These are phyloP conservation scores for Pseudogymnoascus sp. DNA, from an alignment of 2,329 filamentous ascomycete genomes.

Conservation along the genomic window DNA sequence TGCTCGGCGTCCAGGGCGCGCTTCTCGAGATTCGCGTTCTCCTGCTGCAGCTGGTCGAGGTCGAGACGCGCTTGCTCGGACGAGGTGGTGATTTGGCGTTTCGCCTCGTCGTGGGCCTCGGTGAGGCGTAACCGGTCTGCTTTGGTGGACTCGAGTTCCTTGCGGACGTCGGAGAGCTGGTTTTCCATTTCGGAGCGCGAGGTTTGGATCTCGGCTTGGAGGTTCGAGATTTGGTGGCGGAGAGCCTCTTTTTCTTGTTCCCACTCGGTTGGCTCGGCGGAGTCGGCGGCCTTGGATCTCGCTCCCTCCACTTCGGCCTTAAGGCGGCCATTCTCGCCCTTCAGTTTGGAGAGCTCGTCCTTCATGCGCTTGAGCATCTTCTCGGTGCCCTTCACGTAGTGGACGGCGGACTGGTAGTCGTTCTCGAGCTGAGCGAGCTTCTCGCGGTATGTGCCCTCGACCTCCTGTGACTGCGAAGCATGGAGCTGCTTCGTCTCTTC, in stretches of 20 bases:
- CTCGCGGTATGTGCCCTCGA: slow-evolving; percentile 84
- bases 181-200: slow-evolving; percentile 64
- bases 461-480: slow-evolving; percentile 74
- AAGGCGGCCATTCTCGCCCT: slow-evolving; percentile 74
- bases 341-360: slow-evolving; percentile 90
- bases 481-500: slow-evolving; percentile 77
- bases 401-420: slow-evolving; percentile 95
- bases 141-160: slow-evolving; percentile 61
- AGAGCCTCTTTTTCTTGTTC: slow-evolving; percentile 66
- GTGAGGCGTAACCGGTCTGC: slow-evolving; percentile 64
- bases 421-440: slow-evolving; percentile 91
- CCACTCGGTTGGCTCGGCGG: slow-evolving; percentile 53
- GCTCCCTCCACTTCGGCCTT: slow-evolving; percentile 72
- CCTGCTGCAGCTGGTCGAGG: slow-evolving; percentile 73
- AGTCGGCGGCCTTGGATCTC: slow-evolving; percentile 41
- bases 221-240: slow-evolving; percentile 59
- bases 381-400: slow-evolving; percentile 96
- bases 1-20: slow-evolving; percentile 85
- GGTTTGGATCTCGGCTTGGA: slow-evolving; percentile 63
- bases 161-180: slow-evolving; percentile 61
- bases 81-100: slow-evolving; percentile 50
- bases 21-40: slow-evolving; percentile 74
- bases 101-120: slow-evolving; percentile 47
- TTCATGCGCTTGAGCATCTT: slow-evolving; percentile 99
- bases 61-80: slow-evolving; percentile 56